These are phyloP conservation scores for Daldinia sp. DNA, from an alignment of 2,329 filamentous ascomycete genomes.

Conservation along the genomic window DNA sequence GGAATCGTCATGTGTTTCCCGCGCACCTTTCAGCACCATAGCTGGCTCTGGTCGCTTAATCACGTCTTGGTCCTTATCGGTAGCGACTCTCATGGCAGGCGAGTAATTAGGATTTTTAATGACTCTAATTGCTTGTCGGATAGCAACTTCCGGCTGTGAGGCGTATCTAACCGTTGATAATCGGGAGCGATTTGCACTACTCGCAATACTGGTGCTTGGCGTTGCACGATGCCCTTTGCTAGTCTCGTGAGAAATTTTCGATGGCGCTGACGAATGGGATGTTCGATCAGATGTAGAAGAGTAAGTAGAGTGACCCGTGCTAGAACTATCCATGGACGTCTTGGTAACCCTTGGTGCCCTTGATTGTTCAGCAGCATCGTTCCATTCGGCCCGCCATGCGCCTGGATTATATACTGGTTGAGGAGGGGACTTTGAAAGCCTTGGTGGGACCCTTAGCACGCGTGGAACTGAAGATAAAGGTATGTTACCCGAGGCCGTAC, in stretches of 20 bases:
- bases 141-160: constrained; percentile 46
- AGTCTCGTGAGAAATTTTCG: constrained; percentile 5
- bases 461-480: constrained; percentile 21
- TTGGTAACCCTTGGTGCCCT: constrained; percentile 17
- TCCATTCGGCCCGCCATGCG: constrained; percentile 49
- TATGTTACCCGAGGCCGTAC: constrained; percentile 1
- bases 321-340: constrained; percentile 9
- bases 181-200: constrained; percentile 44
- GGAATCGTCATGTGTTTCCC: constrained; percentile 32
- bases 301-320: constrained; percentile 4
- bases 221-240: constrained; percentile 28
- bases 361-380: constrained; percentile 38
- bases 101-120: constrained; percentile 45
- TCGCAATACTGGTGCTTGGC: constrained; percentile 47
- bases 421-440: constrained; percentile 32
- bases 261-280: constrained; percentile 12
- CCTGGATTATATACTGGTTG: constrained; percentile 46
- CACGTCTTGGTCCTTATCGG: constrained; percentile 7
- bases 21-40: constrained; percentile 27
- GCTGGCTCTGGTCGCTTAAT: constrained; percentile 38
- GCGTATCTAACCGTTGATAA: constrained; percentile 49
- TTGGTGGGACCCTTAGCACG: constrained; percentile 13
- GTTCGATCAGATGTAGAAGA: constrained; percentile 15
- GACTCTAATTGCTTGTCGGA: constrained; percentile 46
- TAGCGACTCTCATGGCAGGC: constrained; percentile 15